Base-by-base conservation (phyloP, 768 basidiomycete genomes). In the Tubosaeta brunneosetosa region DNA sequence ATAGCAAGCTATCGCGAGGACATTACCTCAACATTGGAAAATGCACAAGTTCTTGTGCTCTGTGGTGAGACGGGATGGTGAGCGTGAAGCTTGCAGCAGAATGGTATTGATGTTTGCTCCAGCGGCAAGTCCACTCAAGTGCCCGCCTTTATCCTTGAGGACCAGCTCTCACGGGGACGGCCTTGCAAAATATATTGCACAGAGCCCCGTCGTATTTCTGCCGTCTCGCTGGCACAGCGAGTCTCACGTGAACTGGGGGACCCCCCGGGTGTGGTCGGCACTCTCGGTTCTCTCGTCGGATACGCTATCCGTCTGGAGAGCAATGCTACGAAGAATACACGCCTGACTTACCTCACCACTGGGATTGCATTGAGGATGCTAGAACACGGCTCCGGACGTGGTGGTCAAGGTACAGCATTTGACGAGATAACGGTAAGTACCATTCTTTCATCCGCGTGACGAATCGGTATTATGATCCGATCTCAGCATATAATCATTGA, bases 41-140 rank as follows among this genome's bases (percentile, higher is more conserved):
- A 73, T 12, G 84, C 85, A 3, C 94, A 95, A 63, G 79, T 95
- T 13, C 77, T 97, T 31, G 94, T 97, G 3, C 74, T 99, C 0
- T 95, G 86, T 55, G 86, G 86, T 36, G 86, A 88, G 64, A 89
- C 86, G 10, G 86, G 88, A 55, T 88, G 86, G 83, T 82, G 50
- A 54, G 74, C 26, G 74, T 55, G 73, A 33, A 74, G 77, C 73
- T 26, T 68, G 70, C 62, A 75, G 72, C 6, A 1, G 31, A 14
- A 16, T 41, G 17, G 22, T 50, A 47, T 52, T 61, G 36, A 56
- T 19, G 13, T 48, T 47, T 25, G 49, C 36, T 46, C 29, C 58
- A 94, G 93, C 62, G 95, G 95, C 9, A 99, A 99, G 73, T 97
- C 94, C 2, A 98, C 95, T 0, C 95, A 98, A 72, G 82, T 97